Conservation (phyloP, 208 protist species). For the Porcisia hertigi region DNA sequence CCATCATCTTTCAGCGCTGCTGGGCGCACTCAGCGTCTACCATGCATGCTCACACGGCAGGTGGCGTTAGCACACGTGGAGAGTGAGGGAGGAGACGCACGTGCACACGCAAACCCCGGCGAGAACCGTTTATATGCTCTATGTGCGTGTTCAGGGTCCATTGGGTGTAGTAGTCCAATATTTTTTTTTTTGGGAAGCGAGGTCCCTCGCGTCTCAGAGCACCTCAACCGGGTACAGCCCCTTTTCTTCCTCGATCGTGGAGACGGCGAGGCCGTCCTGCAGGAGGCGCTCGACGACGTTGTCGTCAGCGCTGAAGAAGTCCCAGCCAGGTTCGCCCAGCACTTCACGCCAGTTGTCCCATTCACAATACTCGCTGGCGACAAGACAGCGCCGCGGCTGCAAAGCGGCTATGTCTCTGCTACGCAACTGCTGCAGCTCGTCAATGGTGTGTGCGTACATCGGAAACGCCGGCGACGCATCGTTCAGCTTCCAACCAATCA, state of each 20-base stretch:
- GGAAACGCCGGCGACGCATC: slow-evolving; percentile 34
- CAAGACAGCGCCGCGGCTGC: slow-evolving; percentile 45
- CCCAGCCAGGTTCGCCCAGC: slow-evolving; percentile 67
- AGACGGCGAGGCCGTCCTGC: slow-evolving; percentile 21
- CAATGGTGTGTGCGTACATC: slow-evolving; percentile 71
- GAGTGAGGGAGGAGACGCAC: neutral
- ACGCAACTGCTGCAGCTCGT: slow-evolving; percentile 48
- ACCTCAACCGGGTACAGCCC: slow-evolving; percentile 20
- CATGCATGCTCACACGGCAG: neutral
- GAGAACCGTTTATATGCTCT: neutral
- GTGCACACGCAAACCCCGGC: neutral
- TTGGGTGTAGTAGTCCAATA: neutral
- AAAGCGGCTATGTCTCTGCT: slow-evolving; percentile 34
- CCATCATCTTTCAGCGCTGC: neutral
- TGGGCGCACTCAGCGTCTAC: neutral
- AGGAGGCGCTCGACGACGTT: slow-evolving; percentile 41
- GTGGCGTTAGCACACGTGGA: neutral
- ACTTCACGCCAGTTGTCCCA: slow-evolving; percentile 84
- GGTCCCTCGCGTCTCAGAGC: neutral
- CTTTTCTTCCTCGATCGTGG: neutral
- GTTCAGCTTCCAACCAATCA: slow-evolving; percentile 63
- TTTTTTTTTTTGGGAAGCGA: neutral
- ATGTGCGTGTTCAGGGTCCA: neutral
- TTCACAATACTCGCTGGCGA: slow-evolving; percentile 58
- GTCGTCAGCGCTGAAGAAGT: slow-evolving; percentile 46